Evolutionary conservation across 2,329 filamentous ascomycete species (phyloP).

Genomic region (Penicillium decumbens): DNA sequence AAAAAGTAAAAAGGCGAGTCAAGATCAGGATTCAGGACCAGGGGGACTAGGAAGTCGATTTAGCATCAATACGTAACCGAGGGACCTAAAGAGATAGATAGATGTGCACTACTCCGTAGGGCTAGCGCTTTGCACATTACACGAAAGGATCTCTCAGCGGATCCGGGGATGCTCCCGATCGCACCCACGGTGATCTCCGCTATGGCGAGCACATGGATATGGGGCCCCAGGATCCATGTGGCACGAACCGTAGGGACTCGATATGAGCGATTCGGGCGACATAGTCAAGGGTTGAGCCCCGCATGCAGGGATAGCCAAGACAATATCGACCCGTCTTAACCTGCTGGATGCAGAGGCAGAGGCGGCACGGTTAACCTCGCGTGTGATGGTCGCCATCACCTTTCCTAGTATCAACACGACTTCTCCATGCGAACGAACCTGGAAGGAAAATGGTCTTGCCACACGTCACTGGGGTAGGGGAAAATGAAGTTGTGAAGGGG

Average conservation of each 20-base stretch:
- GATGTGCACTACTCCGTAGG: too few relatives aligned
- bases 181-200: slow-evolving; percentile 17
- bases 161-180: slow-evolving; percentile 11
- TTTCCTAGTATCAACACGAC: not conserved
- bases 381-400: not conserved
- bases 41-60: not conserved
- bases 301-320: not conserved
- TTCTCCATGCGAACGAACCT: not conserved
- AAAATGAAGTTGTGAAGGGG: slow-evolving; percentile 2
- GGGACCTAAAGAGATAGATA: not conserved
- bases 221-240: not conserved
- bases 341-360: slow-evolving; percentile 7
- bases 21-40: too few relatives aligned
- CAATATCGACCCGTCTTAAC: slow-evolving; percentile 4
- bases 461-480: not conserved
- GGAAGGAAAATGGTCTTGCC: not conserved
- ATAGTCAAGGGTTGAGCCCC: not conserved
- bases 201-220: not conserved
- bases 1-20: not conserved
- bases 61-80: slow-evolving; percentile 1
- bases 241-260: not conserved
- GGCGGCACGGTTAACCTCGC: not conserved
- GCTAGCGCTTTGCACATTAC: not conserved
- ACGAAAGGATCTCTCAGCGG: not conserved
- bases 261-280: not conserved